A percentile compares a stretch with the other conserved stretches of the same genome.
These are phyloP conservation scores for Penicillium angulare DNA, from an alignment of 495 filamentous ascomycete genomes.

Conservation along the genomic window DNA sequence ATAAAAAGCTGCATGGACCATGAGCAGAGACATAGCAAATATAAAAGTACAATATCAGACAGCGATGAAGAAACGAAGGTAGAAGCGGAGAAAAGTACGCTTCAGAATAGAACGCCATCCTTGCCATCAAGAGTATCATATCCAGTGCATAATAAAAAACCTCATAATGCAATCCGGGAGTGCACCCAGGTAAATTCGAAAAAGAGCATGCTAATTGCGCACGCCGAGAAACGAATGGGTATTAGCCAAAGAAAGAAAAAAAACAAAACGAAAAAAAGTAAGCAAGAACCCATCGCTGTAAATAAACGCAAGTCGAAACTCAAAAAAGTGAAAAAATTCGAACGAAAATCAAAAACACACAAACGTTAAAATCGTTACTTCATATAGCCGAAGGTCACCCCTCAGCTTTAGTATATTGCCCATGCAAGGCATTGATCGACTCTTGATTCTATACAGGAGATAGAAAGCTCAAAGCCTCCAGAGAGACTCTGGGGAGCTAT, in stretches of 20 bases:
- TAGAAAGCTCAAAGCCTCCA: slow-evolving; percentile 37
- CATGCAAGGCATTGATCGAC: neutral
- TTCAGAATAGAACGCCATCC: slow-evolving; percentile 3
- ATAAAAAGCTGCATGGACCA: neutral
- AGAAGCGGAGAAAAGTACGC: neutral
- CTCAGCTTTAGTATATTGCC: neutral
- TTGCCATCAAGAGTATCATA: neutral
- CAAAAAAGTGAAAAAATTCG: neutral
- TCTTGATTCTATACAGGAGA: neutral
- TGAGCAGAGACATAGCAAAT: slow-evolving; percentile 1
- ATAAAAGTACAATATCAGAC: neutral
- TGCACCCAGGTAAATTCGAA: neutral
- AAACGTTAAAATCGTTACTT: neutral
- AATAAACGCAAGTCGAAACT: neutral
- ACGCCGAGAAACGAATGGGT: neutral
- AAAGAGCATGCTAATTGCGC: neutral
- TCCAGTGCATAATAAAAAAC: neutral
- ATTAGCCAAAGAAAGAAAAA: neutral
- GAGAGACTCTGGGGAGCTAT: slow-evolving; percentile 25
- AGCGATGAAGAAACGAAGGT: too few relatives aligned
- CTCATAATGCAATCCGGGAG: neutral
- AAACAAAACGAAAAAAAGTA: neutral
- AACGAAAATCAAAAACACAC: neutral
- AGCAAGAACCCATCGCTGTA: neutral
- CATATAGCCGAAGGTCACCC: too few relatives aligned